Evolutionary conservation across 345 rosid species (phyloP), one percentile per base, ranked within the genome.

Genomic region (Durio zibethinus): DNA sequence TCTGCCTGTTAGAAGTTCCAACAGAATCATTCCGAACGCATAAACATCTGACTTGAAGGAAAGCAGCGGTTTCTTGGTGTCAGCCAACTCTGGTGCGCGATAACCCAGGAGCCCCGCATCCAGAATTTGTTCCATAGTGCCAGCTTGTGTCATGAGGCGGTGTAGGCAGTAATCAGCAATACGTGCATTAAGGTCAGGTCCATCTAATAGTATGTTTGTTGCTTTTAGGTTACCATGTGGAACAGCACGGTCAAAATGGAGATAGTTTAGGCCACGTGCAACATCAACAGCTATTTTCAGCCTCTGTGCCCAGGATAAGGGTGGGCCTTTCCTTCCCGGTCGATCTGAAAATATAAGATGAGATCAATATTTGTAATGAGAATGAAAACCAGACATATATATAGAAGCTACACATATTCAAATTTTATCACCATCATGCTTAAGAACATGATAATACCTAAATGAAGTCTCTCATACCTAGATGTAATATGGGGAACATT

Each of bases 221-320:
- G 97, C 92, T 84, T 96, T 96, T 62, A 96, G 90, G 88, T 93
- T 96, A 45, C 99, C 99, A 0, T 96, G 99, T 27, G 99, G 99
- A 80, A 91, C 88, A 47, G 93, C 96, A n/a, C 99, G 91, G 75
- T 96, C 99, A 1, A 96, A 92, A 85, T 96, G 99, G 84, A 96
- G 98, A 66, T 96, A 96, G 86, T 96, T 96, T 72, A 96, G 91
- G 83, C 99, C 98, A 73, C 99, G 99, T 43, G 99, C 98, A n/a
- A 93, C 89, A 61, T 96, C 99, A 38, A 96, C 99, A 0, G 97
- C 93, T 27, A 93, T 84, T 85, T 90, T 96, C 47, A 96, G 89
- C 86, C 97, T 90, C 78, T 93, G 98, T 20, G 66, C 78, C 99
- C 99, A 96, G 4, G 86, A 67, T 67, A 96, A 82, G 5, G 97